Percentiles rank a stretch among this genome's conserved stretches.
These are phyloP conservation scores for Dimocarpus longan DNA, from an alignment of 345 rosid genomes.

Conservation along the genomic window DNA sequence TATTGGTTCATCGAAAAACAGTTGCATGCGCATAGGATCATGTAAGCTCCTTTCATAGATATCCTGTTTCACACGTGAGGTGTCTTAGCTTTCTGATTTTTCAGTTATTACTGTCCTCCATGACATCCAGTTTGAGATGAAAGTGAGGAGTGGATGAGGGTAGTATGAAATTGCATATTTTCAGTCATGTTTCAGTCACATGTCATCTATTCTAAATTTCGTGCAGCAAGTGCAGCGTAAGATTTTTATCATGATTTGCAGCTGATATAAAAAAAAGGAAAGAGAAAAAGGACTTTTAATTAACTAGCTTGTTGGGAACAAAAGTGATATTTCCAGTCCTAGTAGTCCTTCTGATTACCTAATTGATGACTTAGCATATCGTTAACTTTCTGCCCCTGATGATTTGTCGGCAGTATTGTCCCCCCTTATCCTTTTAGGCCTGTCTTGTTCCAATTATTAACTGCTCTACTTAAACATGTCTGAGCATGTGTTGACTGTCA, in stretches of 20 bases:
- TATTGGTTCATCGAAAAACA: background rate
- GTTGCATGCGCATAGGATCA: background rate
- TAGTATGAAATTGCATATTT: background rate
- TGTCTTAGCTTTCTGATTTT: background rate
- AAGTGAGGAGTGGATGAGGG: constrained; percentile 1
- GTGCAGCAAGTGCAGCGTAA: background rate
- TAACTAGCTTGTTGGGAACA: background rate
- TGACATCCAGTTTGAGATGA: background rate
- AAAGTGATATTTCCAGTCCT: background rate
- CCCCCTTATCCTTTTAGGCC: background rate
- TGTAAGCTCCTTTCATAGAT: background rate
- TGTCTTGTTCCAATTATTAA: background rate
- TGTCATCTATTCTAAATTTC: background rate
- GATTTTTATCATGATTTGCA: background rate
- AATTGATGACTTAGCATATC: constrained; percentile 3
- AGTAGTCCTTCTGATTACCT: background rate
- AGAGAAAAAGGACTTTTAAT: background rate
- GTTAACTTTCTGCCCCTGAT: background rate
- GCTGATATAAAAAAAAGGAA: background rate
- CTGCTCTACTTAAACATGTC: constrained; percentile 1
- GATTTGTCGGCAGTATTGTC: background rate
- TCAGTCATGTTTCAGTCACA: background rate
- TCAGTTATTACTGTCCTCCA: background rate
- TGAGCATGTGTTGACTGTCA: background rate
- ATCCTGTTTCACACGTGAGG: background rate